These are phyloP conservation scores for Ettlia oleoabundans DNA, from an alignment of 139 green algal genomes.

Conservation along the genomic window DNA sequence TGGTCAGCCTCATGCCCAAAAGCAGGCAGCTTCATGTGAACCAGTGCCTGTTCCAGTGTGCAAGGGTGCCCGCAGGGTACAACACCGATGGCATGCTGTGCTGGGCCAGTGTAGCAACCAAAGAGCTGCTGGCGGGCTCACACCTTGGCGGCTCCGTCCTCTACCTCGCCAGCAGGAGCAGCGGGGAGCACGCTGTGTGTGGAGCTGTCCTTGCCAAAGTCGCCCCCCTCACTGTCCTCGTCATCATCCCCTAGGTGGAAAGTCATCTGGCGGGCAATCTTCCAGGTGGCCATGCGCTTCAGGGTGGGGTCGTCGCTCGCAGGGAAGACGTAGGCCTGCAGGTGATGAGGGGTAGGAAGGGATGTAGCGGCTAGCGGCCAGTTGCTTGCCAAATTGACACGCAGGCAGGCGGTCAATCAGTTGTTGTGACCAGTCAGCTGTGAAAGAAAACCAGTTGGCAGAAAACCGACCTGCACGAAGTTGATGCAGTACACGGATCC, in stretches of 20 bases:
- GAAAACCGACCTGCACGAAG: constrained; percentile 22
- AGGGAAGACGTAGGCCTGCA: constrained; percentile 1
- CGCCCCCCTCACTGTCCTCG: neutral
- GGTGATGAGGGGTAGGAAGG: neutral
- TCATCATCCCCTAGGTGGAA: constrained; percentile 1
- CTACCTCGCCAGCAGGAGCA: neutral
- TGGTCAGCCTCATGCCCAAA: no score
- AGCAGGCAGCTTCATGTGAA: no score
- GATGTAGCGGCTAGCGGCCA: no score
- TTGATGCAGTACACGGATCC: constrained; percentile 26
- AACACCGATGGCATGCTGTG: no score
- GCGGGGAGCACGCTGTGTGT: no score
- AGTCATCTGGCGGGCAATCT: constrained; percentile 19
- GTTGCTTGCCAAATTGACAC: neutral
- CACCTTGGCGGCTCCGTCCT: neutral
- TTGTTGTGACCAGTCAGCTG: neutral
- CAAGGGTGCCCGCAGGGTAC: no score
- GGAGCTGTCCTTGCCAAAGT: neutral
- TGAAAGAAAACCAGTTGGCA: neutral
- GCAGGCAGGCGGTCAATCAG: no score
- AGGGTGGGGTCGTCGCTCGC: constrained; percentile 1
- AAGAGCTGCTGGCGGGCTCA: neutral
- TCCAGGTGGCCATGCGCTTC: constrained; percentile 13
- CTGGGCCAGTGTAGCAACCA: no score
- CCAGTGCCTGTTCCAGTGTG: no score